Base-by-base conservation (phyloP, 2,329 filamentous ascomycete species). In the Exophiala bonariae region DNA sequence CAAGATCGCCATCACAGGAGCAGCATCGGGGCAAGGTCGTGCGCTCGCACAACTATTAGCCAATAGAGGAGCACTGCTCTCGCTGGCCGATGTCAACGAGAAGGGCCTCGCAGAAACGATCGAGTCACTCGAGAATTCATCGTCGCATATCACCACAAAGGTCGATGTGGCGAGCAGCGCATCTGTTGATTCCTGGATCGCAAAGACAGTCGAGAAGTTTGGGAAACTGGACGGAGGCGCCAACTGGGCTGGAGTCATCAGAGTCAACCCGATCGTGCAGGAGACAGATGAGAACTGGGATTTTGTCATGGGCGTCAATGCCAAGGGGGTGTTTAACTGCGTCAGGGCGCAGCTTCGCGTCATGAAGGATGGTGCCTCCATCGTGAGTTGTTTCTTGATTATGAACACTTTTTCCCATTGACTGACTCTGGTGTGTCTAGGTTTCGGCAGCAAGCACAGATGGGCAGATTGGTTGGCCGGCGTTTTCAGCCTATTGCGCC, bases 11-110 rank as follows among this genome's bases (percentile, higher is more conserved):
- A 50, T 55, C 39, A 55, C 49, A 2, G 53, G 53, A 41, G 52
- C 41, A 34, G 71, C 70, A 2, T 69, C 67, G 6, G 77, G 77
- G 18, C 78, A 79, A 40, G 77, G 76, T 16, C 66, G 74, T 9
- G 70, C 68, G 10, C 72, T 74, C 7, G 71, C 75, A 8, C 63
- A 69, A 20, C 65, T 73, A 10, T 66, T 78, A 3, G 67, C 72
- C 47, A 55, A 61, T 1, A 64, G 66, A 19, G 76, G 75, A 22
- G 75, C 74, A 3, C 63, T 53, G 4, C 55, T 80, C 4, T 76
- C 75, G 4, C 61, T 79, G 3, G 74, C 71, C 9, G 78, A 80
- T 53, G 62, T 78, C 34, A 66, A 72, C 38, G 50, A 62, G 7
- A 52, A 58, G 1, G 62, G 63, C 1, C 66, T 79, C 1, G 49